Conservation (phyloP, 2,329 filamentous ascomycete species). For the Ophiocordyceps sinensis region DNA sequence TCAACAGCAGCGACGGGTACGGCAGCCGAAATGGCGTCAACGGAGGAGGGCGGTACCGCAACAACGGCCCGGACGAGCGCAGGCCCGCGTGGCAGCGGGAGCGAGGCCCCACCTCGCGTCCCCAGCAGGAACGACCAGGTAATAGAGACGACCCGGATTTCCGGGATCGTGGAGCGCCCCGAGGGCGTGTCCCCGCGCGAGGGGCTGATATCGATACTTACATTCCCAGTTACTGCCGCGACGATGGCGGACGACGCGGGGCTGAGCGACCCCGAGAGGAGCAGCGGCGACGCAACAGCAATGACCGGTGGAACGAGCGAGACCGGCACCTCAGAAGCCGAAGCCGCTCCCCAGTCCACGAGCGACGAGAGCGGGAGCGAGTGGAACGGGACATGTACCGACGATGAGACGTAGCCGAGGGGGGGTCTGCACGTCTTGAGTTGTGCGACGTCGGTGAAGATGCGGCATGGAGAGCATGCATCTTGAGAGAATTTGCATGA, state of each 20-base stretch:
- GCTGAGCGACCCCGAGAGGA: constrained; percentile 20
- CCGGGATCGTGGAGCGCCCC: constrained; percentile 24
- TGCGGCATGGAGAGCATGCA: background rate
- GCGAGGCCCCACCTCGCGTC: constrained; percentile 34
- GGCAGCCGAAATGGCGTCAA: constrained; percentile 32
- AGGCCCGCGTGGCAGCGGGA: constrained; percentile 41
- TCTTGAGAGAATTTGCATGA: background rate
- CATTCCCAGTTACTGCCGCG: constrained; percentile 30
- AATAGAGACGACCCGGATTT: constrained; percentile 22
- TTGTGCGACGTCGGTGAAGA: background rate
- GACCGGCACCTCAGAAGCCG: constrained; percentile 26
- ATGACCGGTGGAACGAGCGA: constrained; percentile 25
- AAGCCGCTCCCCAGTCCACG: constrained; percentile 22
- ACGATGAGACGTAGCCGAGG: constrained; percentile 20
- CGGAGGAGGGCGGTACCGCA: constrained; percentile 28
- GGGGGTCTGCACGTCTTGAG: constrained; percentile 1
- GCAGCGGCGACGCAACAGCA: constrained; percentile 16
- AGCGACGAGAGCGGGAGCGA: constrained; percentile 26
- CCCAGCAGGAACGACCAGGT: constrained; percentile 22
- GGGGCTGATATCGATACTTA: constrained; percentile 32
- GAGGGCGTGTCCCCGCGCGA: constrained; percentile 14
- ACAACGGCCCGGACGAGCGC: constrained; percentile 23
- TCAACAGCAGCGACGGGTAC: constrained; percentile 37
- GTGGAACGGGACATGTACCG: constrained; percentile 35
- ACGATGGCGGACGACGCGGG: constrained; percentile 18